Evolutionary conservation across 768 basidiomycete genomes (phyloP).

Genomic region (Tephrocybe sp.): DNA sequence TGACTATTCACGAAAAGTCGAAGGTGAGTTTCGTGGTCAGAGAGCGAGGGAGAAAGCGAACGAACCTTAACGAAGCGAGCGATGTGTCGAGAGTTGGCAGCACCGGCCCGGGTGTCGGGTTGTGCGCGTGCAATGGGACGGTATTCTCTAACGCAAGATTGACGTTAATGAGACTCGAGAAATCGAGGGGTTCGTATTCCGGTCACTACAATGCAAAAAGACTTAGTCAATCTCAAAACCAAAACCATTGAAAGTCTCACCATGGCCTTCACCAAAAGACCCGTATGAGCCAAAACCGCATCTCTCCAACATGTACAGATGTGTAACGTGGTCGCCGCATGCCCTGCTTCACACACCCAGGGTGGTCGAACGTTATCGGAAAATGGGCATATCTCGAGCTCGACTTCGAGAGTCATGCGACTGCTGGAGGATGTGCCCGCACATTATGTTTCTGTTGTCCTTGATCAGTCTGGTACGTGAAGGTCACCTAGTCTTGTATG

Average conservation of each 20-base stretch:
- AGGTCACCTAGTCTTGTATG: no score
- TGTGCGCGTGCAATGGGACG: slow-evolving; percentile 41
- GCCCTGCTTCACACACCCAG: slow-evolving; percentile 42
- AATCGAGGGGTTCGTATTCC: slow-evolving; percentile 42
- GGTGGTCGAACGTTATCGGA: slow-evolving; percentile 39
- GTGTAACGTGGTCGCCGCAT: no score
- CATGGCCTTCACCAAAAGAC: slow-evolving; percentile 34
- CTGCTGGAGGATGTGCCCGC: slow-evolving; percentile 36
- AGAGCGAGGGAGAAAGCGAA: neutral
- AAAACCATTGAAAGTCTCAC: slow-evolving; percentile 25
- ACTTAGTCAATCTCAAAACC: no score
- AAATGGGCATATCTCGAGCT: slow-evolving; percentile 22
- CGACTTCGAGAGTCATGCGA: slow-evolving; percentile 21
- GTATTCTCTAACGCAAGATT: slow-evolving; percentile 21
- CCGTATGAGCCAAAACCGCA: slow-evolving; percentile 34
- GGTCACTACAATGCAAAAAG: slow-evolving; percentile 44
- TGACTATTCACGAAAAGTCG: no score
- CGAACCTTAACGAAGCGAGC: slow-evolving; percentile 39
- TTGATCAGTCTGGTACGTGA: no score
- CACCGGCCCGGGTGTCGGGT: no score
- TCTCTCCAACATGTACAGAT: no score
- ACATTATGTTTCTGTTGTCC: no score
- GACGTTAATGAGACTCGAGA: slow-evolving; percentile 35
- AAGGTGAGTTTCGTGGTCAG: neutral
- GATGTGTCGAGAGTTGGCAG: slow-evolving; percentile 36